A percentile compares a stretch with the other conserved stretches of the same genome.
Evolutionary conservation across 2,329 filamentous ascomycete species (phyloP).

Genomic region (Xylariaceae sp.): DNA sequence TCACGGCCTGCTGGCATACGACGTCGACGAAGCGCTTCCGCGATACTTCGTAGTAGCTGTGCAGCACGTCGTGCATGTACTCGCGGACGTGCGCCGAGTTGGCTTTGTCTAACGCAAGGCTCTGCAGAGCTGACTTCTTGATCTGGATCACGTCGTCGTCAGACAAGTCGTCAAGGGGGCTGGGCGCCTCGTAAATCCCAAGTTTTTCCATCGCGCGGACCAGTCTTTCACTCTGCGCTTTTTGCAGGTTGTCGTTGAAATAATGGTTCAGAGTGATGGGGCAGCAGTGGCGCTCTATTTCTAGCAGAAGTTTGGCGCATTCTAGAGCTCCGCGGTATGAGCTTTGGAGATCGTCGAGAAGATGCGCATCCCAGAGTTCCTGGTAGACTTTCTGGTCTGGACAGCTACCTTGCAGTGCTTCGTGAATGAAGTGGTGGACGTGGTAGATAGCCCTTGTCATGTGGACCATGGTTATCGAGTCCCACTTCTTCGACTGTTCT

Average conservation of each 20-base stretch:
- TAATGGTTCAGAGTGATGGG: conserved; percentile 50
- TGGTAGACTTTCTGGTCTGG: conserved; percentile 39
- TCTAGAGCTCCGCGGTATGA: conserved; percentile 44
- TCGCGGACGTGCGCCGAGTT: conserved; percentile 34
- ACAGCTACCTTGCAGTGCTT: conserved; percentile 40
- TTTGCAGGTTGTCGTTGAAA: conserved; percentile 40
- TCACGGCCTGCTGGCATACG: conserved; percentile 46
- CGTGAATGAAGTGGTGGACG: conserved; percentile 45
- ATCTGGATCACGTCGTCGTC: conserved; percentile 17
- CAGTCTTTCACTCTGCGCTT: conserved; percentile 25
- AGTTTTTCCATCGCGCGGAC: conserved; percentile 12
- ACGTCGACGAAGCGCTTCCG: conserved; percentile 51
- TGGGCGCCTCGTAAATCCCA: no score
- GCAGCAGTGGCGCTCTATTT: conserved; percentile 44
- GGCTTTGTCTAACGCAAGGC: conserved; percentile 25
- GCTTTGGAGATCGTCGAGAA: conserved; percentile 42
- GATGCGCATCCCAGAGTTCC: conserved; percentile 35
- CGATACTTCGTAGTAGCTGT: conserved; percentile 51
- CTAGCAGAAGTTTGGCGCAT: conserved; percentile 45
- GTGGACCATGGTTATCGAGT: conserved; percentile 41
- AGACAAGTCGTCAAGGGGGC: conserved; percentile 9
- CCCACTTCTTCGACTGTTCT: conserved; percentile 50
- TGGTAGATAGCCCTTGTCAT: conserved; percentile 42
- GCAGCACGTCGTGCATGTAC: conserved; percentile 50
- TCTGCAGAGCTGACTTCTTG: conserved; percentile 17